Conservation (phyloP, 805 yeast genomes). For the Schwanniomyces vanrijiae region DNA sequence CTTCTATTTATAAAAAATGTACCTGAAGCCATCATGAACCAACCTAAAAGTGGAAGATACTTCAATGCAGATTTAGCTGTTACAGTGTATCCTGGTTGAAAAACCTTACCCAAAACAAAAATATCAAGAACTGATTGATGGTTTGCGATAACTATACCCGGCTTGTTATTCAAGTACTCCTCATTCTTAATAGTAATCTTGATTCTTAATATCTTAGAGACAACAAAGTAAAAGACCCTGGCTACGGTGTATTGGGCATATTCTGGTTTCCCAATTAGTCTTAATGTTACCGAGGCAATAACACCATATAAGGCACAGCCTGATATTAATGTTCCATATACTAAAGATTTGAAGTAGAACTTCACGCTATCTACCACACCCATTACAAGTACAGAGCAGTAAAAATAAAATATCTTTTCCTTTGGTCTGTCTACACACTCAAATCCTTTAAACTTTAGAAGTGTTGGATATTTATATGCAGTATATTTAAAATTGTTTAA, state of each 20-base stretch:
- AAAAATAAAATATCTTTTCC: background rate
- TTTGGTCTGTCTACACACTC: background rate
- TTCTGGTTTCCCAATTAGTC: slow-evolving; percentile 70
- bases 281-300: slow-evolving; percentile 64
- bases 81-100: slow-evolving; percentile 87
- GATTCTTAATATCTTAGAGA: slow-evolving; percentile 66
- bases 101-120: slow-evolving; percentile 73
- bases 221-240: slow-evolving; percentile 66
- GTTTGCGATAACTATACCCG: slow-evolving; percentile 81
- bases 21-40: slow-evolving; percentile 93
- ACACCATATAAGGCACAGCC: slow-evolving; percentile 76
- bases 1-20: slow-evolving; percentile 88
- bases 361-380: slow-evolving; percentile 25
- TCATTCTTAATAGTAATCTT: slow-evolving; percentile 69
- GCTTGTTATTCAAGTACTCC: slow-evolving; percentile 53
- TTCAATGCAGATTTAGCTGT: slow-evolving; percentile 87
- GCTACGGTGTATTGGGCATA: slow-evolving; percentile 91
- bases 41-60: slow-evolving; percentile 87
- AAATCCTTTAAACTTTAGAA: background rate
- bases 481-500: too few species aligned
- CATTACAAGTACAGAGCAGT: background rate
- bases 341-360: slow-evolving; percentile 55
- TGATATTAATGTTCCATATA: slow-evolving; percentile 53
- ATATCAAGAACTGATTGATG: slow-evolving; percentile 92
- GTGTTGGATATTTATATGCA: background rate